Evolutionary conservation across 768 basidiomycete genomes (phyloP), one percentile per base, ranked within the genome.

Genomic region (Boletus rubescentipes): DNA sequence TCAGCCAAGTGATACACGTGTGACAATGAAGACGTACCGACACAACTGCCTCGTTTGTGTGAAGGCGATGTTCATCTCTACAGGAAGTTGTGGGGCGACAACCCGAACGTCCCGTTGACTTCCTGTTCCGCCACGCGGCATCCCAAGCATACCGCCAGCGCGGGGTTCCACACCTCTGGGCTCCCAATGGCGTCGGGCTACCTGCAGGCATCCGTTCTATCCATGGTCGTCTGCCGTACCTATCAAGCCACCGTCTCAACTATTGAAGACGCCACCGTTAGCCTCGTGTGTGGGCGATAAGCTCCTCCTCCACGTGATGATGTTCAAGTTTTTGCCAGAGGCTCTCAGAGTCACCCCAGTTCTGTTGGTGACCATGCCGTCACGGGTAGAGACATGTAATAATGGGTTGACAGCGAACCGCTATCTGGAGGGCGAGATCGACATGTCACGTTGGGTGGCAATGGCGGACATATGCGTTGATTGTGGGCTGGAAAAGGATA

Each of bases 391-490:
- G 58, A 40, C 39, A 15, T 30, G 40, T 49, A 42, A 60, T 52
- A 46, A 41, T 6, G 42, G 26, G 10, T 26, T 46, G 50, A 49
- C 30, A 43, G 46, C 8, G 16, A 45, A 34, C 21, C 18, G 32
- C 36, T 26, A 45, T 34, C 54, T 47, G 49, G 43, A 54, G 34
- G 30, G 34, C 9, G 48, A 49, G 63, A 65, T 66, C 65, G 60
- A 65, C 66, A 15, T 55, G 55, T 55, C 57, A 62, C 43, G 53
- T 38, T 49, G 54, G 40, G 39, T 53, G 55, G 50, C 32, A 43
- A 41, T 47, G 36, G 62, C 54, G 66, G 65, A 54, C 51, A 51
- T 60, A 35, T 34, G 49, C 55, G 58, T 54, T 57, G 66, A 62
- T 62, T 55, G 53, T 21, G 16, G 48, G 36, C 29, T 38, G 5